A percentile compares a stretch with the other conserved stretches of the same genome.
Conservation (phyloP, 306 rosid species). For the Oemleria cerasiformis region DNA sequence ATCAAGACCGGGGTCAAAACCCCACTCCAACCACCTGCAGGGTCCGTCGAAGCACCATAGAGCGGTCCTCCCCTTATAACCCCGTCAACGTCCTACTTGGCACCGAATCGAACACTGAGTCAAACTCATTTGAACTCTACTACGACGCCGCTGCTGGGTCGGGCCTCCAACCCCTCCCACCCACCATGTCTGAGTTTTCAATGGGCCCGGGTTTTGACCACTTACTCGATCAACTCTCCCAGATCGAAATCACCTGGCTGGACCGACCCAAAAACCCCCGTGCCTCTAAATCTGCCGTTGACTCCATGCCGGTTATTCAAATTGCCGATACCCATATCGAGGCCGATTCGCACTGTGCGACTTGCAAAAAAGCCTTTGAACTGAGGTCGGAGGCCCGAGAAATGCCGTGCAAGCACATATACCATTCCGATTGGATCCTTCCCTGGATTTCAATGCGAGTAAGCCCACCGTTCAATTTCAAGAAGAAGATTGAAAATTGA, state of each 20-base stretch:
- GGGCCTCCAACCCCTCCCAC: constrained; percentile 74
- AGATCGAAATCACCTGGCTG: constrained; percentile 70
- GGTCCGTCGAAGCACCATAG: constrained; percentile 49
- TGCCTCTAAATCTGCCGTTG: too few relatives aligned
- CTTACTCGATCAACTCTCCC: constrained; percentile 71
- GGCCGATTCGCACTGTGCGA: too few relatives aligned
- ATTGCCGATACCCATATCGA: too few relatives aligned
- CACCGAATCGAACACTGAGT: constrained; percentile 35
- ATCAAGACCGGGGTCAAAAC: constrained; percentile 21
- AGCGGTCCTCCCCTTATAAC: constrained; percentile 64
- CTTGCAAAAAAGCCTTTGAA: too few relatives aligned
- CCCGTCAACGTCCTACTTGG: constrained; percentile 77
- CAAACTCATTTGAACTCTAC: constrained; percentile 55
- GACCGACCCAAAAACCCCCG: too few relatives aligned
- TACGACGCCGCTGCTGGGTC: constrained; percentile 79
- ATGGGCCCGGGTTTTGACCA: constrained; percentile 81
- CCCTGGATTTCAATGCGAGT: too few relatives aligned
- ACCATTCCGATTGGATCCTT: too few relatives aligned
- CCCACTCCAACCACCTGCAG: constrained; percentile 45
- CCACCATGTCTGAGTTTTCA: constrained; percentile 71
- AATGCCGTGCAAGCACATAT: too few relatives aligned
- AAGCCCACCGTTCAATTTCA: too few relatives aligned
- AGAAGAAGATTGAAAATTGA: too few relatives aligned
- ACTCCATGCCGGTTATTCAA: too few relatives aligned
- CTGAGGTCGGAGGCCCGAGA: too few relatives aligned